Base-by-base conservation (phyloP, 2,329 filamentous ascomycete genomes). In the Diaporthe velutina region DNA sequence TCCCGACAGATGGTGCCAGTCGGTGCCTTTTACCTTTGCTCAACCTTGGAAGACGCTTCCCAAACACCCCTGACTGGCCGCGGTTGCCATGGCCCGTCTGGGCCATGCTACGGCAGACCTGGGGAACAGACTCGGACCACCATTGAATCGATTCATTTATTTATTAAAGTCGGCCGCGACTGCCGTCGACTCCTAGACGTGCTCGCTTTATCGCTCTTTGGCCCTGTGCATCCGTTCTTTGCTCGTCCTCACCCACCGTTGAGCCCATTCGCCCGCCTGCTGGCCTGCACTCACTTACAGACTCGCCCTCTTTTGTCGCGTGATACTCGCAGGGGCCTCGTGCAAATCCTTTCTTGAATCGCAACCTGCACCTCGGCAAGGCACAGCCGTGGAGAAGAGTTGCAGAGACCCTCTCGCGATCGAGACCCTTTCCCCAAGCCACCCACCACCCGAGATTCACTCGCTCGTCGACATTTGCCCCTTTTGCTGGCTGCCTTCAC, bases 341-440 rank as follows among this genome's bases (percentile, higher is more conserved):
- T 45, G 70, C 70, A 45, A 64, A 72, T 72, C 70, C 48, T 45
- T 64, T 40, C 70, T 52, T 72, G 57, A 64, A 64, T 64, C 57
- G 70, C 70, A 72, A 55, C 33, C 45, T 54, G 70, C 70, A 72
- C 70, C 70, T 72, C 57, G 70, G 70, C 70, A 72, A 52, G 45
- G 70, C 57, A 64, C 45, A 64, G 57, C 48, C 54, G 70, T 72
- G 70, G 70, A 55, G 57, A 54, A 54, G 35, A 38, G 68, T 33
- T 72, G 70, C 54, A 61, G 45, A 72, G 57, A 54, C 64, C 50
- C 64, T 67, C 64, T 40, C 35, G 48, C 45, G 64, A 68, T 68
- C 64, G 54, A 33, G 64, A 68, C 64, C 64, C 48, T 50, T 48
- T 50, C 25, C 64, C 64, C 64, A 40, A 68, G 64, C 48, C 64